Conservation (phyloP, 441 rosid genomes). For the Arabidopsis hybrid region DNA sequence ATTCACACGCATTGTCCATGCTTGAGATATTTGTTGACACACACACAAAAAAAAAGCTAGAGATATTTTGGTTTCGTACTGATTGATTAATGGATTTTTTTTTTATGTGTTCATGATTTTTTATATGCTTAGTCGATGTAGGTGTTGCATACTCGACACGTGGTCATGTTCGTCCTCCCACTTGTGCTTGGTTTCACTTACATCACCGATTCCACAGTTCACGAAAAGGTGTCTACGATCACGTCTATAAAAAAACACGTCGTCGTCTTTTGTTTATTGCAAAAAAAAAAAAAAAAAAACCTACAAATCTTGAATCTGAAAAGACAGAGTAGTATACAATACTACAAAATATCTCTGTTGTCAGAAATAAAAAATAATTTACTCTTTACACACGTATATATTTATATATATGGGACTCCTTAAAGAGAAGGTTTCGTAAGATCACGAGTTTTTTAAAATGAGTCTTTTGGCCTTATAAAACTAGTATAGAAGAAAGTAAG, state of each 20-base stretch:
- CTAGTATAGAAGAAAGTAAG: too few species aligned
- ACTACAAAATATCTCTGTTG: constrained; percentile 18
- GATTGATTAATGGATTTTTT: background rate
- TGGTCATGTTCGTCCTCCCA: constrained; percentile 32
- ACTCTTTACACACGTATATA: too few species aligned
- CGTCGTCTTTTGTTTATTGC: background rate
- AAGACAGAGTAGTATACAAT: background rate
- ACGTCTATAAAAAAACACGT: background rate
- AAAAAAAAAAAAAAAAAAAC: background rate
- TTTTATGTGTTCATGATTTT: constrained; percentile 4
- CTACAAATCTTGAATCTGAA: background rate
- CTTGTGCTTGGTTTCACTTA: constrained; percentile 32
- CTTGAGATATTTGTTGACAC: constrained; percentile 7
- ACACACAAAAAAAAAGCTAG: background rate
- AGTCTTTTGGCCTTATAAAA: background rate
- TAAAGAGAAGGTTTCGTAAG: background rate
- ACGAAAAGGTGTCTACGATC: constrained; percentile 25
- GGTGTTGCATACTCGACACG: constrained; percentile 37
- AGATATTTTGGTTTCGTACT: constrained; percentile 41
- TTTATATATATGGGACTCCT: background rate
- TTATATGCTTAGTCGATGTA: constrained; percentile 38
- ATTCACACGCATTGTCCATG: constrained; percentile 21
- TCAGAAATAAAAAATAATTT: background rate
- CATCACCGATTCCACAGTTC: constrained; percentile 27
- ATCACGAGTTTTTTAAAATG: too few species aligned